Conservation (phyloP, 768 basidiomycete species). For the Mycena rebaudengoi region DNA sequence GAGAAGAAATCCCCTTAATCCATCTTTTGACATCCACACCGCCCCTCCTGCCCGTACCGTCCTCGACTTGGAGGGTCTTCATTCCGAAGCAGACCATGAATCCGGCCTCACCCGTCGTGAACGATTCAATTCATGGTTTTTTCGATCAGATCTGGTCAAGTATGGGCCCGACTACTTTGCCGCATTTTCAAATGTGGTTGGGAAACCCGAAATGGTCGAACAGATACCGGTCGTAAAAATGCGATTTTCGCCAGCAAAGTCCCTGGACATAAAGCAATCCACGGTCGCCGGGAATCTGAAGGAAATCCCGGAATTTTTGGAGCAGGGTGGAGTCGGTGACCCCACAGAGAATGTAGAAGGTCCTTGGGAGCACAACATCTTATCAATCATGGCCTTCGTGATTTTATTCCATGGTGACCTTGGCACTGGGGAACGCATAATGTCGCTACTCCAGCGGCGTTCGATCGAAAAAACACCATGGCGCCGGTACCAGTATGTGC, state of each 20-base stretch:
- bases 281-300: constrained; percentile 30
- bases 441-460: constrained; percentile 30
- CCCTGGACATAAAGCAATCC: constrained; percentile 34
- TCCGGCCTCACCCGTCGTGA: constrained; percentile 31
- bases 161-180: constrained; percentile 36
- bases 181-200: constrained; percentile 25
- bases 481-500: constrained; percentile 38
- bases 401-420: constrained; percentile 35
- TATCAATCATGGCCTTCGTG: constrained; percentile 28
- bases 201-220: constrained; percentile 34
- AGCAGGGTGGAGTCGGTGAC: constrained; percentile 34
- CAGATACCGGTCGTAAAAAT: constrained; percentile 33
- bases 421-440: constrained; percentile 33
- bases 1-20: constrained; percentile 37
- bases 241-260: constrained; percentile 22
- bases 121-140: constrained; percentile 39
- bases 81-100: constrained; percentile 25
- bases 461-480: constrained; percentile 38
- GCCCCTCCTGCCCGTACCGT: constrained; percentile 8
- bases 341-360: constrained; percentile 14
- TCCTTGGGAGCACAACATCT: constrained; percentile 17
- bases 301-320: constrained; percentile 28
- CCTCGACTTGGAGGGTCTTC: constrained; percentile 27
- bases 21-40: constrained; percentile 2
- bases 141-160: constrained; percentile 32